phyloP scores from a whole-genome alignment of 768 basidiomycete genomes.

The Tylopilus sp. region DNA sequence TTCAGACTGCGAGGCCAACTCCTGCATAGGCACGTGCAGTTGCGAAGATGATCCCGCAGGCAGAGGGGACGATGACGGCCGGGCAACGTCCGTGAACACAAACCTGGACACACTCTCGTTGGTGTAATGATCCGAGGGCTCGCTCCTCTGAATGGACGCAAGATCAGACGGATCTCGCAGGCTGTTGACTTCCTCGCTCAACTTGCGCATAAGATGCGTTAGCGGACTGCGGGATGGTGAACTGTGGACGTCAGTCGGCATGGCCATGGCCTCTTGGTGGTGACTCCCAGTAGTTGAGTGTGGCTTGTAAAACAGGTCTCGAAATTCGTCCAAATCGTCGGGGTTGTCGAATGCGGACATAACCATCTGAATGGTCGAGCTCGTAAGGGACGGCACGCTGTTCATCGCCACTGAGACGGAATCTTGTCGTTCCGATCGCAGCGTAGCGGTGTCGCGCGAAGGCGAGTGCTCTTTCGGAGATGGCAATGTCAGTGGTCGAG shows the following conservation, averaged over 20 bases:
- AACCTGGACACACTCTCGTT: conserved; percentile 9
- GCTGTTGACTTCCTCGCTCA: conserved; percentile 36
- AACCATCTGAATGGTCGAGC: conserved; percentile 36
- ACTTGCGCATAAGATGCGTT: conserved; percentile 37
- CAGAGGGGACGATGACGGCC: conserved; percentile 15
- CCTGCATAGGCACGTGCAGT: conserved; percentile 4
- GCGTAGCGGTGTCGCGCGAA: background rate
- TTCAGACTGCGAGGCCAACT: background rate
- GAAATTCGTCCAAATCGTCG: conserved; percentile 71
- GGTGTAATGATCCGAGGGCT: conserved; percentile 9
- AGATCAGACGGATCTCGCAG: conserved; percentile 14
- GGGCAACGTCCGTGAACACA: conserved; percentile 17
- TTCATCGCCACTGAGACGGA: conserved; percentile 3
- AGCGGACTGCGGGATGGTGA: conserved; percentile 36
- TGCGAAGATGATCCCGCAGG: conserved; percentile 10
- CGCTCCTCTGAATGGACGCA: conserved; percentile 8
- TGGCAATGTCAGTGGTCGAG: background rate
- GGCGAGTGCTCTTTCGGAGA: conserved; percentile 1
- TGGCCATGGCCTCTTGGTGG: conserved; percentile 1
- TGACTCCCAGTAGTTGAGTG: background rate
- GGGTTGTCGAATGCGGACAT: conserved; percentile 51
- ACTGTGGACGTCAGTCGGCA: conserved; percentile 30
- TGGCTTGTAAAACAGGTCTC: conserved; percentile 69
- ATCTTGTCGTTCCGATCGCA: conserved; percentile 39
- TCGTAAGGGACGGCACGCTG: conserved; percentile 25